Evolutionary conservation across 1,139 yeast genomes (phyloP), one percentile per base, ranked within the genome.

Genomic region (Citeromyces hawaiiensis): DNA sequence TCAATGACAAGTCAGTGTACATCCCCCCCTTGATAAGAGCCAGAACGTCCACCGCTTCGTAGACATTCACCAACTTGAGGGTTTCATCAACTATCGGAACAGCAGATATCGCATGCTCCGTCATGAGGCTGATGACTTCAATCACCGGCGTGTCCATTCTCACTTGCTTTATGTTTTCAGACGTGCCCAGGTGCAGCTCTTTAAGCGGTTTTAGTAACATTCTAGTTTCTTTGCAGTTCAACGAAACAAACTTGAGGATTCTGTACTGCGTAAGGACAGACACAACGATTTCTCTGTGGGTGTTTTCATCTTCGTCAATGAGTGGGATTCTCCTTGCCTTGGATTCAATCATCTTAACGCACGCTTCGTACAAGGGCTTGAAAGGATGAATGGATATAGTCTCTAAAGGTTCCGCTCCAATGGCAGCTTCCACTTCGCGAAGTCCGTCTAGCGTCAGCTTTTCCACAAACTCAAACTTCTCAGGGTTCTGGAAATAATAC

Each of bases 251-350:
- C 60, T 93, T 91, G 52, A 93, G 70, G 43, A 93, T 91, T 56
- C 99, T 78, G 62, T 93, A 93, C 62, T 93, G 98, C 1, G 99
- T 93, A 52, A 93, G 70, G 39, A 93, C 98, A 42, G 91, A 77
- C 6, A 88, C 96, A 21, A 93, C 96, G 50, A 91, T 87, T 56
- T 91, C 97, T 52, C 96, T 70, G 51, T 83, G 85, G 1, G 95
- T 85, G 51, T 82, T 87, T 53, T 87, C 95, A 58, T 93, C 97
- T 54, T 81, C 82, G 56, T 93, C 98, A 49, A 93, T 85, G 47
- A 93, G 66, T 1, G 99, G 97, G 45, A 93, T 85, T 61, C 98
- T 76, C 57, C 97, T 72, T 3, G 97, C 94, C 50, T 83, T 81
- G 36, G 94, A 76, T 48, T 80, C 81, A 47, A 86, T 70, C 95